Evolutionary conservation across 2,329 filamentous ascomycete genomes (phyloP).

Genomic region (Tolypocladium guangdongense): DNA sequence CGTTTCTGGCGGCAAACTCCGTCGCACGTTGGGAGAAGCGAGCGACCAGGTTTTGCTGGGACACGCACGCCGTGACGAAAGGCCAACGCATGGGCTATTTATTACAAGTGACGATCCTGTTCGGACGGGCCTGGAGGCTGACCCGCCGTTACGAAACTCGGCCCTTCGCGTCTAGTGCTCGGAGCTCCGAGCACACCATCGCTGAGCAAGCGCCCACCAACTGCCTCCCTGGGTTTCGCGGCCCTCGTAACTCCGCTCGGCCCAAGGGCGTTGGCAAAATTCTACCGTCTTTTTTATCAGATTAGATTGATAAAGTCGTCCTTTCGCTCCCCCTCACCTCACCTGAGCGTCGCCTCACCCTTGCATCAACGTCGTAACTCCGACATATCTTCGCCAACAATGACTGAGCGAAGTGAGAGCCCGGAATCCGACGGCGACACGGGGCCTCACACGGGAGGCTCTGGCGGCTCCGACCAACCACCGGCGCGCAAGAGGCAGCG

Average conservation of each 20-base stretch:
- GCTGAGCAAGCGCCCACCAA: neutral
- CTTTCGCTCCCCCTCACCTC: conserved; percentile 11
- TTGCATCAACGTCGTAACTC: conserved; percentile 21
- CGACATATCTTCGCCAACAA: conserved; percentile 13
- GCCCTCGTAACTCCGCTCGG: conserved; percentile 23
- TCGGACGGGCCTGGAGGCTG: neutral
- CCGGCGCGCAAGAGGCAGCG: conserved; percentile 46
- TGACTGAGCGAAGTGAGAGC: conserved; percentile 25
- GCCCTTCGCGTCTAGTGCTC: neutral
- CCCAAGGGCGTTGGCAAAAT: conserved; percentile 9
- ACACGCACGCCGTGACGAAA: neutral
- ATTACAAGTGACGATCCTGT: neutral
- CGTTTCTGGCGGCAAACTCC: neutral
- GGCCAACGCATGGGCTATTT: neutral
- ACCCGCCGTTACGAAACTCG: neutral
- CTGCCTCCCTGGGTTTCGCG: neutral
- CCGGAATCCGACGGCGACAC: conserved; percentile 25
- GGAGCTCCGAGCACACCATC: neutral
- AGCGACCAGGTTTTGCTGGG: neutral
- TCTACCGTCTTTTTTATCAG: conserved; percentile 22
- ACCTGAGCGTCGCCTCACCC: conserved; percentile 3
- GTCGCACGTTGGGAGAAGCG: neutral
- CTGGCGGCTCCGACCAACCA: conserved; percentile 19
- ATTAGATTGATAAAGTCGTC: conserved; percentile 33
- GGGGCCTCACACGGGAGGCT: conserved; percentile 12